phyloP scores from a whole-genome alignment of 2,329 filamentous ascomycete genomes.

The Beauveria asiatica region DNA sequence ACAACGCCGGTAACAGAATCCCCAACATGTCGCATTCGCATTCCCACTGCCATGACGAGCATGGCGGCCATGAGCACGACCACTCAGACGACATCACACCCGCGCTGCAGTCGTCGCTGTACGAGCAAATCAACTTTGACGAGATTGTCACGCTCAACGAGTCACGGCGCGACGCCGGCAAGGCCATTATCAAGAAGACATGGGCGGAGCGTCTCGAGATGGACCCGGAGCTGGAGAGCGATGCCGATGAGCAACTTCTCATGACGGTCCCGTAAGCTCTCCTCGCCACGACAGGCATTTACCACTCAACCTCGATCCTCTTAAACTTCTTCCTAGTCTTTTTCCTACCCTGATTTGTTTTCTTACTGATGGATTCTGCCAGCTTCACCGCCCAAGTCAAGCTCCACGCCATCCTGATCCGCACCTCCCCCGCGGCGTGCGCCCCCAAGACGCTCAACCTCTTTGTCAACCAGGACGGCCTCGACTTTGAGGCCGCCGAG shows the following conservation, averaged over 20 bases:
- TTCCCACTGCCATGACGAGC: constrained; percentile 45
- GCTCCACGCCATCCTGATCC: constrained; percentile 79
- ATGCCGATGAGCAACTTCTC: constrained; percentile 87
- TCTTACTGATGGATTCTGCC: neutral
- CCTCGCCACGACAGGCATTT: neutral
- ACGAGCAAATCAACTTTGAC: constrained; percentile 86
- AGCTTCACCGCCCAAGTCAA: constrained; percentile 93
- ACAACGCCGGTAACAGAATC: neutral
- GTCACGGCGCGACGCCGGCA: constrained; percentile 56
- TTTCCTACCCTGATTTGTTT: neutral
- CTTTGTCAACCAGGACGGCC: constrained; percentile 75
- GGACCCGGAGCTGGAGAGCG: constrained; percentile 71
- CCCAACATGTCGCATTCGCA: constrained; percentile 23
- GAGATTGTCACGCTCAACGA: constrained; percentile 82
- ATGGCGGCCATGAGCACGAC: constrained; percentile 57
- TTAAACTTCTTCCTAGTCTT: neutral
- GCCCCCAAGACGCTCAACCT: constrained; percentile 80
- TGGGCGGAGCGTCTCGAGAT: constrained; percentile 71
- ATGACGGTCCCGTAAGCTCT: constrained; percentile 74
- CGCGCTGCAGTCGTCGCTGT: constrained; percentile 81
- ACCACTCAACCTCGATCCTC: neutral
- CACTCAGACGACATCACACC: constrained; percentile 90
- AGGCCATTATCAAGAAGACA: constrained; percentile 76
- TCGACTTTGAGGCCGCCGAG: constrained; percentile 74
- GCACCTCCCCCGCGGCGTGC: constrained; percentile 60